Conservation (phyloP, 108 stramenopile genomes). For the Skeletonema grethae region DNA sequence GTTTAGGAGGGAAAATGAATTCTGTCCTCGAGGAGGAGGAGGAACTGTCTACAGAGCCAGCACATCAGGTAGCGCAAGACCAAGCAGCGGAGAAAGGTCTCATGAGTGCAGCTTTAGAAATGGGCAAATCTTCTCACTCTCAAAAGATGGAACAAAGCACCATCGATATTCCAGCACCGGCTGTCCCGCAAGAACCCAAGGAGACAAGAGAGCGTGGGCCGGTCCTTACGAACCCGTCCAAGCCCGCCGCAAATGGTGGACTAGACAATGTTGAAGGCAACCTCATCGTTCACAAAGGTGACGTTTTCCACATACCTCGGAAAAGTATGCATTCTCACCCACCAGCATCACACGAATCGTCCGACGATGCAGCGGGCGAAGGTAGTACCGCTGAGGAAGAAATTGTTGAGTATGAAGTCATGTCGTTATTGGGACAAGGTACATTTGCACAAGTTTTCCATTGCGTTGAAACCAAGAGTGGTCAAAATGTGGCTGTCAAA, state of each 20-base stretch:
- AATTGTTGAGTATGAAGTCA: slow-evolving; percentile 55
- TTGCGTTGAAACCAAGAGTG: slow-evolving; percentile 69
- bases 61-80: not conserved
- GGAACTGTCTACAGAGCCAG: not conserved
- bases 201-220: slow-evolving; percentile 44
- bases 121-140: not conserved
- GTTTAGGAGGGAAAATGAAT: slow-evolving; percentile 6
- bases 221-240: slow-evolving; percentile 75
- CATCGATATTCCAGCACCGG: not conserved
- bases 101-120: not conserved
- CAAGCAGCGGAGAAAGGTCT: not conserved
- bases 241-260: slow-evolving; percentile 63
- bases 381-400: slow-evolving; percentile 3
- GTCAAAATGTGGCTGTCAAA: slow-evolving; percentile 89
- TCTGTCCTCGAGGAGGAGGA: slow-evolving; percentile 4
- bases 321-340: slow-evolving; percentile 48
- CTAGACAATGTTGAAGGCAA: slow-evolving; percentile 81
- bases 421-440: slow-evolving; percentile 88
- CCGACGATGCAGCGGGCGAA: slow-evolving; percentile 4
- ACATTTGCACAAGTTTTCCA: slow-evolving; percentile 98
- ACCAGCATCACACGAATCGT: slow-evolving; percentile 8
- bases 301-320: slow-evolving; percentile 56
- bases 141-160: not conserved
- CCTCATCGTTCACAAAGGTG: slow-evolving; percentile 70
- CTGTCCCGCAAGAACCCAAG: slow-evolving; percentile 1